These are phyloP conservation scores for Wickerhamiella galacta DNA, from an alignment of 805 yeast genomes.

Conservation along the genomic window DNA sequence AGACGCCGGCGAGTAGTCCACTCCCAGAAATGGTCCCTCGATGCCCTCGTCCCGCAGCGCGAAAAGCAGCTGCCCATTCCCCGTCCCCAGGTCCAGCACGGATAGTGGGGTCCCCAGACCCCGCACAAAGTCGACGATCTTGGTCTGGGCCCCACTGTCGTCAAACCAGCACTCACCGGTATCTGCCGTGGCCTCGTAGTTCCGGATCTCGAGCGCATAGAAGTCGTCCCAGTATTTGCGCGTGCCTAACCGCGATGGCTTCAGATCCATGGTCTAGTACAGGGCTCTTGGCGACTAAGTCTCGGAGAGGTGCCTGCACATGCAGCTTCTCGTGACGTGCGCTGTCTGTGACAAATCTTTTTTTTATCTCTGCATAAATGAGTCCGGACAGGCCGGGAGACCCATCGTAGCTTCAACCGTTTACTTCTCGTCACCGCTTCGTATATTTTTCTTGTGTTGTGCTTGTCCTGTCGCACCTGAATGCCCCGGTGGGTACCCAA, in stretches of 20 bases:
- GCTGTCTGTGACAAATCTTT: no score
- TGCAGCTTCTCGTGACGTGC: no score
- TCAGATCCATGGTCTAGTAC: conserved; percentile 26
- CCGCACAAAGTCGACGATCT: conserved; percentile 56
- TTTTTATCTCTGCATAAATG: no score
- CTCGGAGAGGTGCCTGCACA: no score
- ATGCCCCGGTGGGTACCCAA: no score
- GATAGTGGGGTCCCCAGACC: conserved; percentile 17
- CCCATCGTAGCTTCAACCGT: no score
- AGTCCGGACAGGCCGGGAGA: no score
- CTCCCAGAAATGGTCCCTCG: conserved; percentile 45
- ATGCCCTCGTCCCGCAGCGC: conserved; percentile 49
- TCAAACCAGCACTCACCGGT: conserved; percentile 96
- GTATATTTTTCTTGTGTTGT: no score
- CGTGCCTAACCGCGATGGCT: conserved; percentile 74
- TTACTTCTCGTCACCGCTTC: no score
- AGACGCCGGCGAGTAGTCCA: conserved; percentile 78
- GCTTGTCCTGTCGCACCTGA: no score
- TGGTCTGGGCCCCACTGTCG: conserved; percentile 83
- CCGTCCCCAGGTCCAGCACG: conserved; percentile 81
- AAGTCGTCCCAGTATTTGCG: conserved; percentile 84
- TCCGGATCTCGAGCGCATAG: conserved; percentile 52
- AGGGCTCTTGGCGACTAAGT: no score
- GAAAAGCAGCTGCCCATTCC: conserved; percentile 82
- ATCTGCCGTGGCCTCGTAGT: conserved; percentile 67